phyloP scores from a whole-genome alignment of 352 stramenopile genomes.

The Phytophthora pini region DNA sequence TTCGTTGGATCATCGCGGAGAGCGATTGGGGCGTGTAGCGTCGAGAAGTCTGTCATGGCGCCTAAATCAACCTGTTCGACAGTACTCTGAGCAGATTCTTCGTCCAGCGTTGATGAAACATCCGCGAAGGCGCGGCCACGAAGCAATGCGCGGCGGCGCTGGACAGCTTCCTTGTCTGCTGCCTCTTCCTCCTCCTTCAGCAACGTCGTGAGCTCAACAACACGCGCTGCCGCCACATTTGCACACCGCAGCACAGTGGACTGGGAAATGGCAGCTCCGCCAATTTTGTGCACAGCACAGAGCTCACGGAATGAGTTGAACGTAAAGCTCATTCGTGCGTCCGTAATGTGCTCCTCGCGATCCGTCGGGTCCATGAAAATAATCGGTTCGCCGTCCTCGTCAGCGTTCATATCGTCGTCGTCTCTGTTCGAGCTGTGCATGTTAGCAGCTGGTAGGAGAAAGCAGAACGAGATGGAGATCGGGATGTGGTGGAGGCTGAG shows the following conservation, averaged over 20 bases:
- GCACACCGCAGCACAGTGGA: conserved; percentile 79
- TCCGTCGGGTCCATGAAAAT: conserved; percentile 92
- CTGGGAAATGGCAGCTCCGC: conserved; percentile 72
- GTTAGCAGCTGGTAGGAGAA: conserved; percentile 50
- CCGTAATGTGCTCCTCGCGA: conserved; percentile 89
- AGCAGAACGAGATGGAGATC: conserved; percentile 95
- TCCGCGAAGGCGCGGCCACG: conserved; percentile 77
- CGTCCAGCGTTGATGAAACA: conserved; percentile 50
- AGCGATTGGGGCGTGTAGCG: conserved; percentile 77
- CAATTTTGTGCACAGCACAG: conserved; percentile 91
- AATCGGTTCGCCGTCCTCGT: conserved; percentile 51
- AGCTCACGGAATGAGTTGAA: conserved; percentile 94
- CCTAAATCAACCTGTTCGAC: conserved; percentile 71
- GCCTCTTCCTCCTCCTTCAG: conserved; percentile 81
- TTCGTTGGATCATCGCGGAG: conserved; percentile 67
- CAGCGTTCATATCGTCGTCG: conserved; percentile 30
- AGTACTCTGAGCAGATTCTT: conserved; percentile 34
- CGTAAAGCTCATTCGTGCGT: conserved; percentile 89
- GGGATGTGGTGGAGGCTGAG: conserved; percentile 96
- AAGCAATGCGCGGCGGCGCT: conserved; percentile 69
- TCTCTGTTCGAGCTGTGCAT: conserved; percentile 13
- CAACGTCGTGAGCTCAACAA: conserved; percentile 76
- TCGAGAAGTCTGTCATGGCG: conserved; percentile 85
- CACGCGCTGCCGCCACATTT: conserved; percentile 80
- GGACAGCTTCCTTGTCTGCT: conserved; percentile 72